Conservation (phyloP, 139 green algal species). For the Tetraselmis striata region DNA sequence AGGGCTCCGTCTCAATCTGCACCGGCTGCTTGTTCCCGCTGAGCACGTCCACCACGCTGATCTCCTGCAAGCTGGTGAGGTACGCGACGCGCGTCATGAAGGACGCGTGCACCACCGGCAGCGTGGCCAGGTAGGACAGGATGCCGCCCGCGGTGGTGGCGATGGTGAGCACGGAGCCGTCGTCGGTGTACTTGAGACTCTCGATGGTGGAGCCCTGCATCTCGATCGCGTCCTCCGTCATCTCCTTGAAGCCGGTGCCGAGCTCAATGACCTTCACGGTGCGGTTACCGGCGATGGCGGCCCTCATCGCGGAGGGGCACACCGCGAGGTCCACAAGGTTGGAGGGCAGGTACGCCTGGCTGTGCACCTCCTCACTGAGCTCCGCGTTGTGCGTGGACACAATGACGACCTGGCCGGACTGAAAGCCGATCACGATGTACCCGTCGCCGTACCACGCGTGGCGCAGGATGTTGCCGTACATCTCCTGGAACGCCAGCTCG, state of each 20-base stretch:
- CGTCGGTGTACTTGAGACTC: constrained; percentile 43
- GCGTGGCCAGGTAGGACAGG: constrained; percentile 46
- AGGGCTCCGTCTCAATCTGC: constrained; percentile 55
- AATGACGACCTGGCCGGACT: constrained; percentile 37
- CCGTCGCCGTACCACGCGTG: constrained; percentile 70
- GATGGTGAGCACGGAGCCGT: constrained; percentile 56
- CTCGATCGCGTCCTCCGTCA: constrained; percentile 45
- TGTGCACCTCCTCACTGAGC: constrained; percentile 55
- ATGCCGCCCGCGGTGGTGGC: constrained; percentile 44
- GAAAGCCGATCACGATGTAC: constrained; percentile 65
- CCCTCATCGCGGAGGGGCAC: constrained; percentile 30
- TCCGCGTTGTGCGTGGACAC: constrained; percentile 46
- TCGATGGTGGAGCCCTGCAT: constrained; percentile 33
- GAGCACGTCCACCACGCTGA: constrained; percentile 50
- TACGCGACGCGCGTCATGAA: constrained; percentile 32
- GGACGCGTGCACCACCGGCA: constrained; percentile 52
- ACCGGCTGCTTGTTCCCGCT: constrained; percentile 13
- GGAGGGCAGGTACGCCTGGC: constrained; percentile 28
- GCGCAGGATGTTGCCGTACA: constrained; percentile 55
- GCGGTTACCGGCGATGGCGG: constrained; percentile 46
- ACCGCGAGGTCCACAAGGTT: constrained; percentile 40
- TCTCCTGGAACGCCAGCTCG: constrained; percentile 62
- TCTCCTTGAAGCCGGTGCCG: constrained; percentile 39
- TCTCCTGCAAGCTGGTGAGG: constrained; percentile 60
- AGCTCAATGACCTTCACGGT: constrained; percentile 44